Conservation (phyloP, 345 rosid species). For the Kernera saxatilis region DNA sequence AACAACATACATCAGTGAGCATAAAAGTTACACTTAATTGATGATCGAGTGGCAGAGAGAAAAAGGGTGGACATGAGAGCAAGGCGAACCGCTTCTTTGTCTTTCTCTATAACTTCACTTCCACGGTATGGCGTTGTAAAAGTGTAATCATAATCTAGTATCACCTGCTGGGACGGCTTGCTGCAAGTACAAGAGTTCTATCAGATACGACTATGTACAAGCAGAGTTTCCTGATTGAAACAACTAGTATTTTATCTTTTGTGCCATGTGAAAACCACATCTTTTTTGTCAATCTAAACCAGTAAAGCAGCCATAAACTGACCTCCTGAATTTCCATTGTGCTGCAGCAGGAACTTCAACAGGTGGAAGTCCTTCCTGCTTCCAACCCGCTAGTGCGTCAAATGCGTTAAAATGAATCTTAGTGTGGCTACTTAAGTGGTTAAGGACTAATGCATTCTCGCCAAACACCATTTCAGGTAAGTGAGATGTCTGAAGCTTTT, state of each 20-base stretch:
- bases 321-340: slow-evolving; percentile 94
- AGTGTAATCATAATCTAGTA: slow-evolving; percentile 95
- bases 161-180: slow-evolving; percentile 87
- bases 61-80: not conserved
- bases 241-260: too few relatives aligned
- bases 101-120: slow-evolving; percentile 54
- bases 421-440: slow-evolving; percentile 46
- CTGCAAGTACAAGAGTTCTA: slow-evolving; percentile 44
- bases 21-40: not conserved
- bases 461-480: slow-evolving; percentile 95
- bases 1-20: not conserved
- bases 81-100: slow-evolving; percentile 38
- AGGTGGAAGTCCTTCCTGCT: slow-evolving; percentile 77
- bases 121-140: slow-evolving; percentile 92
- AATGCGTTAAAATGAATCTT: slow-evolving; percentile 78
- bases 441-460: slow-evolving; percentile 61
- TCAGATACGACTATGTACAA: slow-evolving; percentile 2
- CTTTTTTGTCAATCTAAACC: not conserved
- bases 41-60: not conserved
- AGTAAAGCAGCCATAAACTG: not conserved
- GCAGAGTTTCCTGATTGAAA: not conserved
- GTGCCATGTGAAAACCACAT: not conserved
- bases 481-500: slow-evolving; percentile 71
- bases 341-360: slow-evolving; percentile 97
- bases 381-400: slow-evolving; percentile 86